Evolutionary conservation across 2,329 filamentous ascomycete genomes (phyloP), one percentile per base, ranked within the genome.

Genomic region (Xylaria sp.): DNA sequence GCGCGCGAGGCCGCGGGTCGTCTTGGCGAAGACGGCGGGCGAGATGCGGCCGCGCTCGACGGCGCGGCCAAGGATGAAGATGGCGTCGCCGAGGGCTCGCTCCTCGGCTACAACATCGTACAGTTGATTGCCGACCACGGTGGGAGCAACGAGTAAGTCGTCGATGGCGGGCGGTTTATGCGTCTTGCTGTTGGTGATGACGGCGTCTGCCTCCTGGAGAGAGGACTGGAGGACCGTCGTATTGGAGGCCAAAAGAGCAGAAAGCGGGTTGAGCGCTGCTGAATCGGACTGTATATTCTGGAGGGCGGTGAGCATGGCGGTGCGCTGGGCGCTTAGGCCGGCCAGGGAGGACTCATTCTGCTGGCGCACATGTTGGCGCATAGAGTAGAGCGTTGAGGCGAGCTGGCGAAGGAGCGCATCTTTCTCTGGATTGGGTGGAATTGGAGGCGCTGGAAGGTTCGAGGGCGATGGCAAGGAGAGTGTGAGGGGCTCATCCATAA

Each of bases 401-500:
- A 98, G 84, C 44, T 93, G 90, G 54, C 85, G 84, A 3, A 97
- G 83, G 15, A 98, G 85, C 19, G 90, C 89, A 75, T 98, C 93
- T 74, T 97, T 97, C 77, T 98, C 92, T 0, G 95, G 95, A 71
- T 99, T 99, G 0, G 93, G 93, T 0, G 95, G 94, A 31, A 97
- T 92, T 0, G 94, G 93, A 0, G 95, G 94, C 0, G 92, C 87
- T 5, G 89, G 83, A 7, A 87, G 73, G 21, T 83, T 78, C 0
- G 80, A 78, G 3, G 78, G 74, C 1, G 80, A 76, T 2, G 85
- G 81, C 11, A 84, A 77, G 15, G 79, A 70, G 23, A 86, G 75
- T 9, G 81, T 81, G 13, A 87, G 75, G 31, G 85, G 84, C 55
- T 85, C 84, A 63, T 87, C 85, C 68, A 88, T 81, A 25, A 85